A percentile compares a stretch with the other conserved stretches of the same genome.
Evolutionary conservation across 2,329 filamentous ascomycete genomes (phyloP).

Genomic region (Aspergillus flavus): DNA sequence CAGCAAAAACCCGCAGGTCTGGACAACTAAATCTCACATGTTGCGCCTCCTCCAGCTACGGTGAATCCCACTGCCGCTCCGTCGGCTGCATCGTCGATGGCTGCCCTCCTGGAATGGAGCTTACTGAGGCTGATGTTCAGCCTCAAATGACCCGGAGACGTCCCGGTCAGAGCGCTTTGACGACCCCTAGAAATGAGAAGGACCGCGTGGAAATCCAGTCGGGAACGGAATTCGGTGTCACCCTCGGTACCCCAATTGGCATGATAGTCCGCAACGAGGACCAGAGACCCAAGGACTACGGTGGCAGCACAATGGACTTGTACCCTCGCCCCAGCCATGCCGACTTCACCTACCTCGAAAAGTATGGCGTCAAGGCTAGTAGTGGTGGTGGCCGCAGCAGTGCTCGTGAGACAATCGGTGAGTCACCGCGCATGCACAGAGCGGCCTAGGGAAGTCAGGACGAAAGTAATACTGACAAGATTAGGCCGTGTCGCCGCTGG

Average conservation of each 20-base stretch:
- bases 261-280: conserved; percentile 90
- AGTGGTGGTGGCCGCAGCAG: conserved; percentile 87
- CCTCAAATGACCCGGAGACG: conserved; percentile 89
- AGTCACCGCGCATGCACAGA: conserved; percentile 6
- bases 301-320: conserved; percentile 82
- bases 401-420: conserved; percentile 92
- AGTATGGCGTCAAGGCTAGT: conserved; percentile 92
- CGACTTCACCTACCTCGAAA: conserved; percentile 95
- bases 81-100: conserved; percentile 96
- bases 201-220: conserved; percentile 91
- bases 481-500: conserved; percentile 81
- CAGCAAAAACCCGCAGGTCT: neutral
- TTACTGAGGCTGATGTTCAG: conserved; percentile 87
- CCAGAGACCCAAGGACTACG: conserved; percentile 90
- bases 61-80: conserved; percentile 87
- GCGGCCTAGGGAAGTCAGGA: neutral
- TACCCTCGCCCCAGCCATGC: conserved; percentile 92
- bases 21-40: conserved; percentile 2
- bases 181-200: conserved; percentile 90
- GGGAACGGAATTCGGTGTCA: conserved; percentile 86
- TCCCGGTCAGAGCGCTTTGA: conserved; percentile 86
- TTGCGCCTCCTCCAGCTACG: conserved; percentile 55
- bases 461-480: neutral
- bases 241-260: conserved; percentile 86
- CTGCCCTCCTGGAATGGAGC: conserved; percentile 81